phyloP scores from a whole-genome alignment of 2,329 filamentous ascomycete genomes.

The Colletotrichum chrysophilum region DNA sequence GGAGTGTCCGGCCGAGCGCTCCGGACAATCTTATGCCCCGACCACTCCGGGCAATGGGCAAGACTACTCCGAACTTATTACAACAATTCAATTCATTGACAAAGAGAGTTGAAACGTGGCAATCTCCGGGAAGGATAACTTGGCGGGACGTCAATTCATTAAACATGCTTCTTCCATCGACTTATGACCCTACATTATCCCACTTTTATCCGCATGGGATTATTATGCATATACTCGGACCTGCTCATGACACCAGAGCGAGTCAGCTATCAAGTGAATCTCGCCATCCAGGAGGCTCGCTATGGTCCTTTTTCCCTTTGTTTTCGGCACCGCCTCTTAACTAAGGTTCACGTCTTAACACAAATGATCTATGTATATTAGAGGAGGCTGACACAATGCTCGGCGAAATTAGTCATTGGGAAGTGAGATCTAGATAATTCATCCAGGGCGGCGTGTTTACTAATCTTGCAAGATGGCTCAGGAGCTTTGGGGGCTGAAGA shows the following conservation, averaged over 20 bases:
- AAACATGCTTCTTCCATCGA: background rate
- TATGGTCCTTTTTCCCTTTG: background rate
- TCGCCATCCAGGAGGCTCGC: background rate
- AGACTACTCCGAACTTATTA: background rate
- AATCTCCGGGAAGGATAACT: background rate
- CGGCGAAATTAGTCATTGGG: background rate
- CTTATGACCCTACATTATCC: fast-evolving
- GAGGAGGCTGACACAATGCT: background rate
- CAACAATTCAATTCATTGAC: background rate
- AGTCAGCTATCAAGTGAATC: background rate
- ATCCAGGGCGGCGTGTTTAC: background rate
- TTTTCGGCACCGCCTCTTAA: background rate
- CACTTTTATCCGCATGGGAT: background rate
- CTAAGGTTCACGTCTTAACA: background rate
- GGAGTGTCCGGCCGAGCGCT: background rate
- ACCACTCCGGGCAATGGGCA: background rate
- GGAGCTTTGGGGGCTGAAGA: background rate
- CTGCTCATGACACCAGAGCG: background rate
- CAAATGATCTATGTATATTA: background rate
- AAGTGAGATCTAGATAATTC: background rate
- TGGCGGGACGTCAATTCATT: background rate
- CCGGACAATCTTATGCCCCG: too few species aligned
- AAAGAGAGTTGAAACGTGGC: background rate
- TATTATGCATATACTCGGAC: background rate
- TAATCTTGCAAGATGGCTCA: background rate